Evolutionary conservation across 768 basidiomycete genomes (phyloP), one percentile per base, ranked within the genome.

Genomic region (Pisolithus marmoratus): DNA sequence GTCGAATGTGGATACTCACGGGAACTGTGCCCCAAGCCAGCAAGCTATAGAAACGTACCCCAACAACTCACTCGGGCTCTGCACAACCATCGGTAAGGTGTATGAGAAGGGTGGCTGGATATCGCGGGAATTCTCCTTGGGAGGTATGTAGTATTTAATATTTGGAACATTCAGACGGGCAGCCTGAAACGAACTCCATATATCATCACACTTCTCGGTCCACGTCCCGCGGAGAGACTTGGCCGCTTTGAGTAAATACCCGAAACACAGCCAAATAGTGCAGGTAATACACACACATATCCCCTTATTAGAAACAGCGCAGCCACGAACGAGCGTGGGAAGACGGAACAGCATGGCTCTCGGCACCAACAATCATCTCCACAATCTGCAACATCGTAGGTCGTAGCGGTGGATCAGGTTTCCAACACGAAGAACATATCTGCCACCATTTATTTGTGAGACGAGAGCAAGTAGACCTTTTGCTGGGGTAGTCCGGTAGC

Each of bases 1-100:
- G 59, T 34, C 34, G 14, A 20, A 47, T 37, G 48, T 20, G 54
- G 49, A 26, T 1, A 81, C 88, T 75, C 67, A 92, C 87, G 92
- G 92, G 60, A 91, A 83, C 65, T 94, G 92, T 2, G 92, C 92
- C 11, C 87, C 81, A 3, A 94, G 69, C 92, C 92, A 94, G 67
- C 80, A 88, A 22, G 63, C 72, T 57, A 93, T 87, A 22, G 87
- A 91, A 3, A 73, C 61, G 57, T 84, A 84, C 9, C 90, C 90
- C 38, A 89, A 63, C 40, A 83, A 49, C 52, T 86, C 81, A 70
- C 87, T 89, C 59, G 82, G 52, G 4, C 60, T 56, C 24, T 50
- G 36, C 26, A 59, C 42, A 63, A 64, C 60, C 57, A 62, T 59
- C 26, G 43, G 11, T 8, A 44, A 23, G 43, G 17, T 45, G 4